A percentile compares a stretch with the other conserved stretches of the same genome.
Evolutionary conservation across 805 yeast species (phyloP).

Genomic region (Monosporozyma yasuniensis): DNA sequence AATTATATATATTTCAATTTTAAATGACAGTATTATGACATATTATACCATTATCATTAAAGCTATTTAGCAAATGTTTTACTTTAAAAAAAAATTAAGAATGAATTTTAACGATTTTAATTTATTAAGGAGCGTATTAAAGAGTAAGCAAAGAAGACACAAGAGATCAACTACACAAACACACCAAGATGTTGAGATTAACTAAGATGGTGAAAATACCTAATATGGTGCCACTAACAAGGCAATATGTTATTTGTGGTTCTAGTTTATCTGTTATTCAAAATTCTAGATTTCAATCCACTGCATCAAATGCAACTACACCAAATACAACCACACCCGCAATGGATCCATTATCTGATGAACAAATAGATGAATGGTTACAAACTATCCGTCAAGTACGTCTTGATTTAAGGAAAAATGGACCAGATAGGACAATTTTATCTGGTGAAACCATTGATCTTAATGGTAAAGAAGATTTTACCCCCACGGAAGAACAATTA

Average conservation of each 20-base stretch:
- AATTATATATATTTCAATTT: background rate
- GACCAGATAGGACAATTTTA: conserved; percentile 35
- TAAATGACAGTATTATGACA: background rate
- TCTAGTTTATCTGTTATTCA: no score
- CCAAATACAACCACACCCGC: background rate
- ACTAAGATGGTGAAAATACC: background rate
- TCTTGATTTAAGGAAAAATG: conserved; percentile 30
- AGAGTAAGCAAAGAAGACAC: no score
- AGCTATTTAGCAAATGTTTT: no score
- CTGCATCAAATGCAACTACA: background rate
- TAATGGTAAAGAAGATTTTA: conserved; percentile 30
- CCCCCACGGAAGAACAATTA: conserved; percentile 58
- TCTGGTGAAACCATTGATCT: conserved; percentile 32
- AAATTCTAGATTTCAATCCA: background rate
- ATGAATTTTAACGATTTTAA: no score
- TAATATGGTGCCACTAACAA: background rate
- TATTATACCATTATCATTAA: no score
- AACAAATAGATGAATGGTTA: conserved; percentile 36
- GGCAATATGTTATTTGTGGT: background rate
- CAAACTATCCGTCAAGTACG: conserved; percentile 33
- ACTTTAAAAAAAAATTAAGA: no score
- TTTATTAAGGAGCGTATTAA: no score
- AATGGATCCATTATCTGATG: conserved; percentile 19
- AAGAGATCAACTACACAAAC: no score
- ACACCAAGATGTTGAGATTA: background rate